These are phyloP conservation scores for Quercus tomentella DNA, from an alignment of 331 rosid species.

Conservation along the genomic window DNA sequence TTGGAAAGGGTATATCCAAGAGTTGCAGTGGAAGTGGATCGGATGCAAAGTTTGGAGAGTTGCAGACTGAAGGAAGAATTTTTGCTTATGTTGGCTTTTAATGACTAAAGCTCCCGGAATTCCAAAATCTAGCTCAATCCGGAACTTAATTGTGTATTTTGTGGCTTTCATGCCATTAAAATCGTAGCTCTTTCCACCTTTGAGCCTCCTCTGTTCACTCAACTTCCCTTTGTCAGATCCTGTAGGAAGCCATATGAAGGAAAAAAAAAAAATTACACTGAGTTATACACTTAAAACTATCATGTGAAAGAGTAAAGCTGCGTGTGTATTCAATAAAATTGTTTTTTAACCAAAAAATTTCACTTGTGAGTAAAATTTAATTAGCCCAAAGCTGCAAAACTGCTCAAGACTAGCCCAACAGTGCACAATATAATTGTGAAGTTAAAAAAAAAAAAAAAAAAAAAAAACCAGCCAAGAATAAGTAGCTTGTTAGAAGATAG, in stretches of 20 bases:
- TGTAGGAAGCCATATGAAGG: conserved; percentile 13
- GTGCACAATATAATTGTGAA: too few relatives aligned
- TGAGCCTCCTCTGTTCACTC: conserved; percentile 39
- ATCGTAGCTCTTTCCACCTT: conserved; percentile 21
- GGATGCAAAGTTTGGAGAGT: conserved; percentile 33
- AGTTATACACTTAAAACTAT: not conserved
- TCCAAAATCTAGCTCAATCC: conserved; percentile 46
- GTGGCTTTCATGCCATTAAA: conserved; percentile 30
- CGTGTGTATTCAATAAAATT: too few relatives aligned
- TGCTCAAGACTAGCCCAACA: too few relatives aligned
- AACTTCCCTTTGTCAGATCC: conserved; percentile 52
- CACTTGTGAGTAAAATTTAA: too few relatives aligned
- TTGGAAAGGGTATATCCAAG: conserved; percentile 61
- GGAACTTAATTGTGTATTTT: conserved; percentile 35
- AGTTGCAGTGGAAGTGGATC: conserved; percentile 55
- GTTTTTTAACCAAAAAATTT: too few relatives aligned
- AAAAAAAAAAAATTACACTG: not conserved
- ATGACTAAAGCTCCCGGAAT: conserved; percentile 60
- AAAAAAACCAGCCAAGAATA: too few relatives aligned
- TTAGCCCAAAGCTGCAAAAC: too few relatives aligned
- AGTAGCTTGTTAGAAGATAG: too few relatives aligned
- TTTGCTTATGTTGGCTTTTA: conserved; percentile 35
- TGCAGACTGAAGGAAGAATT: conserved; percentile 48
- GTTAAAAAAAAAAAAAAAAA: too few relatives aligned
- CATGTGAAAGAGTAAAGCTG: too few relatives aligned